Base-by-base conservation (phyloP, 306 rosid species). In the Abrus pulchellus region DNA sequence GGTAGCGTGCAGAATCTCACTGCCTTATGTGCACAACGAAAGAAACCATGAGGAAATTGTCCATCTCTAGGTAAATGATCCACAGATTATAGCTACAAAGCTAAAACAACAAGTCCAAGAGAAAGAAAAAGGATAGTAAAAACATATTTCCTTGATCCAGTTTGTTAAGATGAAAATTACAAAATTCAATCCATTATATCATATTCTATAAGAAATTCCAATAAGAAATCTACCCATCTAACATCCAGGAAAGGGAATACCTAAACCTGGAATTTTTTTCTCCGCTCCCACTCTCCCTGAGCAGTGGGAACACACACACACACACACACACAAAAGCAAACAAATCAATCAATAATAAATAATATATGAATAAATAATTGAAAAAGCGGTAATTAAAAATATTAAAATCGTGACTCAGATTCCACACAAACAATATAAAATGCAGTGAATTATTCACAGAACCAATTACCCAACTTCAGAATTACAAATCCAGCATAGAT, bases 401-500 rank as follows among this genome's bases (percentile, higher is more conserved):
- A 55, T 3, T 13, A 20, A 34, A 57, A 68, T 4, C 40, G 47
- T 34, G 34, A 65, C 32, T 62, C 68, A 38, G 55, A 77, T 67
- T 60, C 57, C 30, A 47, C 77, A 74, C 68, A 49, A 70, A 32
- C 75, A 44, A 29, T 34, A 30, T 70, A 62, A 52, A 70, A 75
- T 77, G 55, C 72, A 78, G 71, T 36, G 34, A 86, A 85, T 41
- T 80, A 30, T 34, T 32, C 14, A 33, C 62, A 28, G 29, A 79
- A 41, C 28, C 75, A 41, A 72, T 33, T 61, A 28, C 60, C 71
- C 55, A 6, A 36, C 55, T 20, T 84, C 80, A 80, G 27, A 53
- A 78, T 29, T 3, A 48, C 47, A 80, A 56, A 75, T 66, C 48
- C 30, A 59, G 72, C 13, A 28, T 45, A 73, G 90, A 87, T 92